Base-by-base conservation (phyloP, 805 yeast species). In the Dipodascus geniculatus region DNA sequence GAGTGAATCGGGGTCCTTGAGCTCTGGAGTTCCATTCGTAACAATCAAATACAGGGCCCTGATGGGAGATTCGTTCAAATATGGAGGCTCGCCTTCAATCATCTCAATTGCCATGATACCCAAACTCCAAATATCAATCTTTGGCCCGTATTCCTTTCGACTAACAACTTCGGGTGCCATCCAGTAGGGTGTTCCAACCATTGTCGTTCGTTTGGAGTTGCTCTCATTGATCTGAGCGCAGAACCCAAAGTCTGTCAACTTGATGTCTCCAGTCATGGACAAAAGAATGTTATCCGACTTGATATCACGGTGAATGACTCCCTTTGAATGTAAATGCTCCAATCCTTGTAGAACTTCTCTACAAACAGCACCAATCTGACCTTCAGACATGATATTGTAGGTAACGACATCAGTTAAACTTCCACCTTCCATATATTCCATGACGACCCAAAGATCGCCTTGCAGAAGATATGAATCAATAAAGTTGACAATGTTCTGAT, bases 381-480 rank as follows among this genome's bases (percentile, higher is more conserved):
- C 79, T 68, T 93, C 99, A 17, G 79, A 77, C 61, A 93, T 71
- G 67, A 54, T 82, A 66, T 90, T 90, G 69, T 89, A 87, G 54
- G 89, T 96, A 64, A 95, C 90, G 44, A 95, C 87, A 71, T 93
- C 99, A 0, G 98, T 93, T 60, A 93, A 73, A 2, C 96, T 86
- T 1, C 99, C 99, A 53, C 99, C 99, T 71, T 95, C 97, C 99
- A 93, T 93, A 67, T 82, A 95, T 69, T 93, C 99, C 99, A 93
- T 93, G 31, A 95, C 86, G n/a, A 93, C 99, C 96, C 98, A 91
- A 56, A 93, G 74, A 63, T 93, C 97, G 2, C 88, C 87, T 53
- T 89, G 77, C 19, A 57, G 57, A 57, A 91, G 71, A 64, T 87
- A 95, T 0, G 96, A 88, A 65, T 91, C 98, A 56, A 93, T 71